phyloP scores from a whole-genome alignment of 257 asterid genomes.

The Nicotiana obtusifolia region DNA sequence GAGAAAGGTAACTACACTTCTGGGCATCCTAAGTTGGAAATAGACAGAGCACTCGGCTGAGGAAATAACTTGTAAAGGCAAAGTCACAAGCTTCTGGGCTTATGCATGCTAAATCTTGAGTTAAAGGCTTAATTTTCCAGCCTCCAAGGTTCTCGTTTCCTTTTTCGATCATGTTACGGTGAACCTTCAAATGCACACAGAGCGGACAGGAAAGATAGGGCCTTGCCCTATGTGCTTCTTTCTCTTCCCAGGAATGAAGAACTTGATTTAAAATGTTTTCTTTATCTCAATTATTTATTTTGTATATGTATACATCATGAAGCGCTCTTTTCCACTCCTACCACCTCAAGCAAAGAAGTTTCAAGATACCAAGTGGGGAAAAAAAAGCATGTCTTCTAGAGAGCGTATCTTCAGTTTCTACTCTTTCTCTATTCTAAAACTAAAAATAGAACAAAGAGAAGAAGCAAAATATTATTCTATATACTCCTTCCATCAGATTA shows the following conservation, averaged over 20 bases:
- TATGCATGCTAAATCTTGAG: conserved; percentile 4
- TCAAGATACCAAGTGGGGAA: not conserved
- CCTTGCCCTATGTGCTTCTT: not conserved
- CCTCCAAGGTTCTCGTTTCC: not conserved
- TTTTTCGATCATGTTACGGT: not conserved
- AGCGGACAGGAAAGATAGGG: not conserved
- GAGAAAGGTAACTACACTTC: not conserved
- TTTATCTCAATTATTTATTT: not conserved
- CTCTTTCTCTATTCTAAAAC: not conserved
- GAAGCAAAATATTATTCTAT: not conserved
- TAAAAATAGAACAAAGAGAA: not conserved
- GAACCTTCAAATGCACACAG: not conserved
- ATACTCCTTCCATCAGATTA: not conserved
- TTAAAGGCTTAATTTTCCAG: not conserved
- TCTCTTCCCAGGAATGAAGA: not conserved
- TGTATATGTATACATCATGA: not conserved
- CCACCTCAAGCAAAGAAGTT: not conserved
- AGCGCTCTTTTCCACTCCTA: not conserved
- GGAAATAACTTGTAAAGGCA: not conserved
- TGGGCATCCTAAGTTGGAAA: not conserved
- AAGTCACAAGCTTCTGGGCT: not conserved
- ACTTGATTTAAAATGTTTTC: not conserved
- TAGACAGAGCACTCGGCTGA: not conserved
- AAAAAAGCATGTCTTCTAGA: not conserved
- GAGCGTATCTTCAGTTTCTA: not conserved